phyloP scores from a whole-genome alignment of 305 asterid species.

The Ilex paraguariensis region DNA sequence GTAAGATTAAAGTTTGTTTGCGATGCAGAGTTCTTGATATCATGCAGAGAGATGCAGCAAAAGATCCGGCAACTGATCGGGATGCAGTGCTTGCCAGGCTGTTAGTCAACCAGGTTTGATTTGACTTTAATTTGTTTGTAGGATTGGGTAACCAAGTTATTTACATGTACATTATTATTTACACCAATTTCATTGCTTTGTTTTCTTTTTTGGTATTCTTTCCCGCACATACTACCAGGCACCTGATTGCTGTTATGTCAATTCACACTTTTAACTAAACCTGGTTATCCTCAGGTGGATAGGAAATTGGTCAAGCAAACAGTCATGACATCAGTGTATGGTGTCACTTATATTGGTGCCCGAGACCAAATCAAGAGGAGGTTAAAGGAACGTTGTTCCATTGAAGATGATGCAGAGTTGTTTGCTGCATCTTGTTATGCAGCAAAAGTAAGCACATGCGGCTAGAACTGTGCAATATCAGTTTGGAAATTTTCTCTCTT shows the following conservation, averaged over 20 bases:
- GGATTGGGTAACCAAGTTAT: not conserved
- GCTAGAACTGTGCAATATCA: not conserved
- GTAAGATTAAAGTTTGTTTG: constrained; percentile 15
- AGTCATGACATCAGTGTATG: constrained; percentile 97
- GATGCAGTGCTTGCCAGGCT: constrained; percentile 62
- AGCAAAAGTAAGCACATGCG: constrained; percentile 57
- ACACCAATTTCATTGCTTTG: not conserved
- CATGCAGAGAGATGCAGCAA: constrained; percentile 74
- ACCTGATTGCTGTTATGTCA: not conserved
- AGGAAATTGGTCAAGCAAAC: constrained; percentile 98
- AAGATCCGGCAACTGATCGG: constrained; percentile 66
- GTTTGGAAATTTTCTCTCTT: not conserved
- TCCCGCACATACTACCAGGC: not conserved
- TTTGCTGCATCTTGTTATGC: constrained; percentile 89
- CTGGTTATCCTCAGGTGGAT: constrained; percentile 57
- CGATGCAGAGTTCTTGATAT: constrained; percentile 74
- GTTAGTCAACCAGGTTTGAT: constrained; percentile 65
- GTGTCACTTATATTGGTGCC: constrained; percentile 94
- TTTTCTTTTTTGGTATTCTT: not conserved
- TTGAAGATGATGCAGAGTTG: constrained; percentile 62
- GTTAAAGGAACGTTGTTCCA: constrained; percentile 73
- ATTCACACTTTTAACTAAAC: not conserved
- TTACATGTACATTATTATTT: not conserved
- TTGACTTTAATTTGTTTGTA: not conserved
- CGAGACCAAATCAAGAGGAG: constrained; percentile 91